Evolutionary conservation across 78 protist genomes (phyloP).

Genomic region (Acrasis kona): DNA sequence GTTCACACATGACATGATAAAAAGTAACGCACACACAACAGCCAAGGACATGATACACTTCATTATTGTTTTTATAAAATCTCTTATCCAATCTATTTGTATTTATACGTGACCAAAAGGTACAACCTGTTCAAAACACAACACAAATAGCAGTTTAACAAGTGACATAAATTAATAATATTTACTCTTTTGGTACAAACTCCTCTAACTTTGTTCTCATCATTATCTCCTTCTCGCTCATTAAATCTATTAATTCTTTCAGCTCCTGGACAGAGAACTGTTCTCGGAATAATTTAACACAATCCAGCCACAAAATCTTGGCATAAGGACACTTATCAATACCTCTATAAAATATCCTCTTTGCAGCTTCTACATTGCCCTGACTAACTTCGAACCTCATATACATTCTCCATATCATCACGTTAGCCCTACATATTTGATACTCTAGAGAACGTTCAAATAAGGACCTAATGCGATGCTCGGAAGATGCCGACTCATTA

Average conservation of each 20-base stretch:
- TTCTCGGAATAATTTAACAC: background rate
- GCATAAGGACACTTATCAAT: background rate
- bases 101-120: too few species aligned
- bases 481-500: background rate
- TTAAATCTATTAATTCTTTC: background rate
- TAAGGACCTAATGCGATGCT: background rate
- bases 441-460: background rate
- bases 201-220: background rate
- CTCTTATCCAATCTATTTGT: too few species aligned
- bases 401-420: background rate
- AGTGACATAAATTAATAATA: background rate
- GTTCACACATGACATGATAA: too few species aligned
- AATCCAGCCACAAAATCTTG: background rate
- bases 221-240: background rate
- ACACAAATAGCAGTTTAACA: too few species aligned
- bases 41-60: too few species aligned
- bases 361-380: background rate
- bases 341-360: background rate
- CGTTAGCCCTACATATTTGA: background rate
- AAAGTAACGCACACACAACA: too few species aligned
- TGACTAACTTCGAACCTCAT: background rate
- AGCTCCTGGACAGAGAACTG: background rate
- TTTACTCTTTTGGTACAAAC: background rate
- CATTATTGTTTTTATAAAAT: too few species aligned
- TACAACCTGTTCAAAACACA: too few species aligned